Evolutionary conservation across 2,329 filamentous ascomycete species (phyloP), one percentile per base, ranked within the genome.

Genomic region (Trematosphaeria pertusa): DNA sequence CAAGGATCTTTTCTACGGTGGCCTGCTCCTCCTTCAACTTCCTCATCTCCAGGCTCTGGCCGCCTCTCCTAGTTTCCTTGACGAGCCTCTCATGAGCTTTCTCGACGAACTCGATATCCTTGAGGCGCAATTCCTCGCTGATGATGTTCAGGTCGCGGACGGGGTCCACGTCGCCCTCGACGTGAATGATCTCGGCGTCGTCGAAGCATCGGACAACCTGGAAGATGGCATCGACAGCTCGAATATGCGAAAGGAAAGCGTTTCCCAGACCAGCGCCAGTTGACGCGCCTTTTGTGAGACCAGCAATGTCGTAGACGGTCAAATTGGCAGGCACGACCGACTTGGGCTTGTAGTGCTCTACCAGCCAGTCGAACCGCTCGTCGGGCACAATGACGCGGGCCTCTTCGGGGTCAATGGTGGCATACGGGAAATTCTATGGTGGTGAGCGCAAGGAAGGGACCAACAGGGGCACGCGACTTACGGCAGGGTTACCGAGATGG

Each of bases 141-240:
- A 99, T 97, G 74, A 99, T 99, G 69, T 91, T 89, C 61, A 99
- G 77, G 81, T 99, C 94, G 70, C 94, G 87, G 51, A 89, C 84
- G 24, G 94, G 95, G 77, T 99, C 89, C 64, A 99, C 95, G 67
- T 99, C 94, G 72, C 94, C 95, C 81, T 99, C 95, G 59, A 99
- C 92, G 83, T 99, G 94, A 65, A 97, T 97, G 67, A 99, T 99
- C 78, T 99, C 94, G 50, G 93, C 94, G 81, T 99, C 94, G 71
- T 99, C 95, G 77, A 99, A 97, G 78, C 89, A 96, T 65, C 92
- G 87, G 28, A 97, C 92, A 34, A 97, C 92, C 76, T 96, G 90
- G 82, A 96, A 97, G 76, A 97, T 96, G 75, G 92, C 92, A 80
- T 97, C 92, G 75, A 97, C 92, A 43, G 94, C 94, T 72, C 95